Conservation (phyloP, 2,329 filamentous ascomycete genomes). For the Clonostachys byssicola region DNA sequence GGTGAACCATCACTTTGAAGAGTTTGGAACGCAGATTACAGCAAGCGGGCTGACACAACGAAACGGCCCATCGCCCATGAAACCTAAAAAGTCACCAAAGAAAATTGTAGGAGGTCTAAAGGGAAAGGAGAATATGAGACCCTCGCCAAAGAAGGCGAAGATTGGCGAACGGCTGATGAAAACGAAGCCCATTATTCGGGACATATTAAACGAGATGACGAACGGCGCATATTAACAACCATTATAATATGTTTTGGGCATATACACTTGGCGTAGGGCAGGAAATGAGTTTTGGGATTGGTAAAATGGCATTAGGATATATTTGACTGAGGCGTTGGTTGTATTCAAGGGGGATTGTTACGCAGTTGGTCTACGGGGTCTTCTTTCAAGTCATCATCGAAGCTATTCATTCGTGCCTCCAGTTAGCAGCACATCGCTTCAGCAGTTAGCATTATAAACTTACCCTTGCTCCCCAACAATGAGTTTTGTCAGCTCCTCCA, state of each 20-base stretch:
- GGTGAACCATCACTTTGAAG: slow-evolving; percentile 65
- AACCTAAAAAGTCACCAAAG: slow-evolving; percentile 7
- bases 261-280: background rate
- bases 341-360: slow-evolving; percentile 5
- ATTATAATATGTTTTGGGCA: background rate
- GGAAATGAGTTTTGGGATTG: slow-evolving; percentile 2
- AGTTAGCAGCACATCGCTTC: background rate
- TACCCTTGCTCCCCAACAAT: slow-evolving; percentile 52
- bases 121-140: slow-evolving; percentile 40
- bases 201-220: slow-evolving; percentile 72
- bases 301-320: background rate
- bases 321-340: background rate
- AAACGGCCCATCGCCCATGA: slow-evolving; percentile 19
- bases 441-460: slow-evolving; percentile 3
- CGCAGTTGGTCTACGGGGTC: slow-evolving; percentile 8
- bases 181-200: slow-evolving; percentile 64
- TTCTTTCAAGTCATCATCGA: slow-evolving; percentile 21
- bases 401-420: slow-evolving; percentile 14
- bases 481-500: slow-evolving; percentile 52
- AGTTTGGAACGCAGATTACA: slow-evolving; percentile 44
- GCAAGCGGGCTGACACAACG: slow-evolving; percentile 17
- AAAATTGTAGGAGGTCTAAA: slow-evolving; percentile 3
- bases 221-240: slow-evolving; percentile 29
- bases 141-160: slow-evolving; percentile 49
- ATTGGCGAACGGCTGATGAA: slow-evolving; percentile 59